Percentiles rank a stretch among this genome's conserved stretches.
Evolutionary conservation across 2,329 filamentous ascomycete genomes (phyloP).

Genomic region (Arthroderma uncinatum): DNA sequence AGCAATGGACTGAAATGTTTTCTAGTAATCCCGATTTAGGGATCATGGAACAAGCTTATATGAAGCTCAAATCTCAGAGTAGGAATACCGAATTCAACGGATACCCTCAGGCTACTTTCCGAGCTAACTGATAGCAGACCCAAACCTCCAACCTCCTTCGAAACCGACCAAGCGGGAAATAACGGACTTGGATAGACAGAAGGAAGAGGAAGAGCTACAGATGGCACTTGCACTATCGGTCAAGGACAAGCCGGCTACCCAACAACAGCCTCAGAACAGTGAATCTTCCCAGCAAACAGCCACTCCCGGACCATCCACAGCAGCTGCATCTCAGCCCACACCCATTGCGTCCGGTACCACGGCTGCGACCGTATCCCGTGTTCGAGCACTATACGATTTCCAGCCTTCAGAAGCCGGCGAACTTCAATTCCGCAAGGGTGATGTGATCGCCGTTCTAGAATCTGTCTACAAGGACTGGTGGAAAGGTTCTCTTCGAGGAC

Average conservation of each 20-base stretch:
- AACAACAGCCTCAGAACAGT: constrained; percentile 25
- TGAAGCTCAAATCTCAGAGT: constrained; percentile 66
- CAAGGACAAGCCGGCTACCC: constrained; percentile 58
- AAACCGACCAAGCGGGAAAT: constrained; percentile 89
- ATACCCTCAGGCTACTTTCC: constrained; percentile 1
- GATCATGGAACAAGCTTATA: constrained; percentile 94
- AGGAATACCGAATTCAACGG: constrained; percentile 14
- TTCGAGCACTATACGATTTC: constrained; percentile 90
- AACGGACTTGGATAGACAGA: constrained; percentile 77
- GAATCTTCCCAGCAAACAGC: constrained; percentile 29
- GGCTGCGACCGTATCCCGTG: constrained; percentile 87
- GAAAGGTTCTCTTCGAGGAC: constrained; percentile 86
- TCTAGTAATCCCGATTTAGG: constrained; percentile 77
- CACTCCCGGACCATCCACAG: constrained; percentile 22
- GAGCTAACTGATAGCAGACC: constrained; percentile 48
- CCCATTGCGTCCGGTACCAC: constrained; percentile 71
- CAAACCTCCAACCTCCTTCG: constrained; percentile 78
- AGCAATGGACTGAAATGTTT: constrained; percentile 94
- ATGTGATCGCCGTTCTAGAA: constrained; percentile 92
- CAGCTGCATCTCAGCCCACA: constrained; percentile 37
- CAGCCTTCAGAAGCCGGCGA: constrained; percentile 87
- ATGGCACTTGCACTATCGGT: constrained; percentile 89
- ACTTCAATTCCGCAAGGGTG: constrained; percentile 89
- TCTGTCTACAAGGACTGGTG: constrained; percentile 99
- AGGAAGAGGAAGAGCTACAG: constrained; percentile 94